Evolutionary conservation across 805 yeast genomes (phyloP), one percentile per base, ranked within the genome.

Genomic region (Cyberlindnera subsufficiens): DNA sequence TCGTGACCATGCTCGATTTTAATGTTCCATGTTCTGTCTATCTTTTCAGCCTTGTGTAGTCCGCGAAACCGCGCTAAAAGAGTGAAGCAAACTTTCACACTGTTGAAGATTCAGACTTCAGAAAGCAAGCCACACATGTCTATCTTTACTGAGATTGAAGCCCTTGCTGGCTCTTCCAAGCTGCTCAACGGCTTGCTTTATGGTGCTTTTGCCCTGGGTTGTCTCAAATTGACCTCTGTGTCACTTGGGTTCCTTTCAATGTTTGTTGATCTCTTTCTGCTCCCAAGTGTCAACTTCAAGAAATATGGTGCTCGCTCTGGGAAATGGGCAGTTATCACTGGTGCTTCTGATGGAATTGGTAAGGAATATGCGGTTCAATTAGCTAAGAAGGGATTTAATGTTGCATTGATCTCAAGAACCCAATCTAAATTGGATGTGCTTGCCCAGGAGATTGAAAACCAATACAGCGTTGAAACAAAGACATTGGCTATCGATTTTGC

Each of bases 281-380:
- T 83, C 30, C 88, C 91, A 29, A 66, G 80, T 7, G 78, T 63
- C 22, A 57, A 68, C 54, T 82, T 74, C 56, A 56, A 61, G 34
- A 80, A 78, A 59, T 89, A 89, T 58, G 96, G 96, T n/a, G 83
- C 91, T 22, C 69, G 71, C 46, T 39, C 51, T 13, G 84, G 83
- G 22, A 71, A 76, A 33, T 93, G 96, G 91, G 96, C 97, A n/a
- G 85, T 93, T 29, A 77, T 93, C 15, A 93, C 99, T 6, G 99
- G 99, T 45, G 95, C 97, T 4, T 87, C 97, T 38, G 98, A 93
- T 61, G 99, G 99, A 30, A 84, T 93, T 58, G 99, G 99, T 44
- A 88, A 90, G 61, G 96, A 93, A 63, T 93, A 77, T 59, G 82
- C 96, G 2, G 58, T 66, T 20, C 98, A 91, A 66, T 74, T 93